Base-by-base conservation (phyloP, 768 basidiomycete species). In the Tylopilus vinaceipallidus region DNA sequence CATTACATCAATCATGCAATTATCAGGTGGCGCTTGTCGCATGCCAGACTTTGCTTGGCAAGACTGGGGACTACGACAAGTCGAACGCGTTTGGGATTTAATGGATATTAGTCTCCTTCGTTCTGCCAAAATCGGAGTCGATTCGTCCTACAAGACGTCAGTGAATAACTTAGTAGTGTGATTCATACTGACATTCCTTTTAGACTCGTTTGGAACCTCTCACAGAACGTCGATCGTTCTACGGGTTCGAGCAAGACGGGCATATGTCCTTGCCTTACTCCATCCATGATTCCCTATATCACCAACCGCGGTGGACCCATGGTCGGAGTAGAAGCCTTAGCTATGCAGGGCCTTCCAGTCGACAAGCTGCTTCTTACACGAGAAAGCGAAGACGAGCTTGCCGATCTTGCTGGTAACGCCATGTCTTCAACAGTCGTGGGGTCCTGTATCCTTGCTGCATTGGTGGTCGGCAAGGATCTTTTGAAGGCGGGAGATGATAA, bases 371-470 rank as follows among this genome's bases (percentile, higher is more conserved):
- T 97, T 17, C 77, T 98, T 46, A 97, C 95, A 2, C 85, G 92
- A 44, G 95, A 98, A 70, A 91, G 81, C 16, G 90, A 95, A 66
- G 95, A 97, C 66, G 87, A 98, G 52, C 76, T 98, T 7, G 91
- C 93, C 3, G 93, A 97, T 68, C 76, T 98, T 14, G 94, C 95
- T 17, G 95, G 95, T 2, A 98, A 98, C 62, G 95, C 95, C 52
- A 98, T 98, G 95, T 94, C 93, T 1, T 91, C 94, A 5, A 97
- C 95, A 1, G 95, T 97, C 22, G 94, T 98, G 26, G 95, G 95
- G 1, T 80, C 91, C 3, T 86, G 91, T 55, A 90, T 97, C 54
- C 71, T 95, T 47, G 84, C 88, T 16, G 91, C 92, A 0, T 73
- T 98, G 38, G 78, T 88, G 10, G 69, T 84, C 2, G 82, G 83